A percentile compares a stretch with the other conserved stretches of the same genome.
Evolutionary conservation across 768 basidiomycete genomes (phyloP).

Genomic region (Hypholoma sublateritium): DNA sequence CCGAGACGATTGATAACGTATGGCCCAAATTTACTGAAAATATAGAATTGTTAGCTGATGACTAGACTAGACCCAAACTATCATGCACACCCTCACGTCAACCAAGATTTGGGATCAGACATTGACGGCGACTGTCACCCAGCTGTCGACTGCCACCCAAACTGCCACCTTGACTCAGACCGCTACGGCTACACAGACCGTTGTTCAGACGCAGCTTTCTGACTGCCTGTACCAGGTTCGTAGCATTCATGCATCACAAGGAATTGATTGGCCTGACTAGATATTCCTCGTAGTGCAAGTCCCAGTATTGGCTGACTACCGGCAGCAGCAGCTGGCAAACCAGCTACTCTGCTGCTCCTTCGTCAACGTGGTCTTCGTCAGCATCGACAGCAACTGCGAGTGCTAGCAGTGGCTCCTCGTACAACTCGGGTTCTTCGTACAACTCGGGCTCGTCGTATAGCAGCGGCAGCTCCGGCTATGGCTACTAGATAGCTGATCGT

Average conservation of each 20-base stretch:
- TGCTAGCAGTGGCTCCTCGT: slow-evolving; percentile 21
- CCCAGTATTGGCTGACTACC: slow-evolving; percentile 45
- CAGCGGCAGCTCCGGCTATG: slow-evolving; percentile 17
- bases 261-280: slow-evolving; percentile 11
- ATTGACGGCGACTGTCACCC: slow-evolving; percentile 48
- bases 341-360: slow-evolving; percentile 38
- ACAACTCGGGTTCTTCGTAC: slow-evolving; percentile 17
- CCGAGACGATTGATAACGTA: slow-evolving; percentile 57
- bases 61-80: slow-evolving; percentile 50
- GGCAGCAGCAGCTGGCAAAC: slow-evolving; percentile 48
- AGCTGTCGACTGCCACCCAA: slow-evolving; percentile 47
- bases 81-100: slow-evolving; percentile 55
- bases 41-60: slow-evolving; percentile 2
- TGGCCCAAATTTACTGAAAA: slow-evolving; percentile 13
- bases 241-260: neutral
- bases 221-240: slow-evolving; percentile 51
- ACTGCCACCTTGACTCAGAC: slow-evolving; percentile 55
- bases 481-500: slow-evolving; percentile 27
- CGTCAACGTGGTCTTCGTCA: slow-evolving; percentile 16
- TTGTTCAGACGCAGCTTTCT: slow-evolving; percentile 49
- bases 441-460: slow-evolving; percentile 19
- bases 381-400: slow-evolving; percentile 12
- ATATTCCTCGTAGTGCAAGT: slow-evolving; percentile 50
- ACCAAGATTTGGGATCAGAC: slow-evolving; percentile 51
- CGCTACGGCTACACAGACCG: slow-evolving; percentile 44